Evolutionary conservation across 768 basidiomycete species (phyloP).

Genomic region (Paxillus ammoniavirescens): DNA sequence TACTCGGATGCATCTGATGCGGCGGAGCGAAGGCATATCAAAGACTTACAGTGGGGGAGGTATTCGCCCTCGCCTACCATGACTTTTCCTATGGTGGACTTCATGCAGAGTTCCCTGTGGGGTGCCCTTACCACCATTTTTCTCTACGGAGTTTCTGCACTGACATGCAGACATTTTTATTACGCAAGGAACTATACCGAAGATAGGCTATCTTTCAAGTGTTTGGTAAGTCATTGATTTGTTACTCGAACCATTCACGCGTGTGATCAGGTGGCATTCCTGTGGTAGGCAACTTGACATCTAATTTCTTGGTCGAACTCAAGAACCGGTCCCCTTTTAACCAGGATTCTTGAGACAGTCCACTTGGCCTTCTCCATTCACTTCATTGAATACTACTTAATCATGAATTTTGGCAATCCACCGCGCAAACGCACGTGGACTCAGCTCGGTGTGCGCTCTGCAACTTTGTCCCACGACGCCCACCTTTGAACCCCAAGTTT

Average conservation of each 20-base stretch:
- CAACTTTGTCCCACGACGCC: no score
- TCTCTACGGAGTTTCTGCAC: slow-evolving; percentile 16
- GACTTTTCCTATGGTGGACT: not conserved
- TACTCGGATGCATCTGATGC: no score
- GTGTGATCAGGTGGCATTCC: slow-evolving; percentile 3
- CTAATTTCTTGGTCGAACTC: no score
- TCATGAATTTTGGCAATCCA: slow-evolving; percentile 10
- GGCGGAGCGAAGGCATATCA: no score
- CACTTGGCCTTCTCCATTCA: slow-evolving; percentile 15
- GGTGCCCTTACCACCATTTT: slow-evolving; percentile 8
- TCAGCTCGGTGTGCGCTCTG: no score
- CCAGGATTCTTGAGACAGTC: slow-evolving; percentile 12
- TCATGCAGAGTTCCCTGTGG: slow-evolving; percentile 13
- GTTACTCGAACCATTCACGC: not conserved
- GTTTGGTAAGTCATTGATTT: slow-evolving; percentile 11
- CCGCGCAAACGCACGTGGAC: no score
- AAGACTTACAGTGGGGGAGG: no score
- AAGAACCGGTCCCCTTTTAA: not conserved
- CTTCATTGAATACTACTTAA: slow-evolving; percentile 14
- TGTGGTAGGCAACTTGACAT: slow-evolving; percentile 8
- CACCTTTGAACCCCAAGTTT: no score
- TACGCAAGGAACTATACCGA: slow-evolving; percentile 5
- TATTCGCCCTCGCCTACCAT: not conserved
- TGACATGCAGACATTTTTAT: slow-evolving; percentile 16
- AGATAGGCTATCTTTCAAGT: slow-evolving; percentile 6